phyloP scores from a whole-genome alignment of 768 basidiomycete genomes.

The Lentinula sp. region DNA sequence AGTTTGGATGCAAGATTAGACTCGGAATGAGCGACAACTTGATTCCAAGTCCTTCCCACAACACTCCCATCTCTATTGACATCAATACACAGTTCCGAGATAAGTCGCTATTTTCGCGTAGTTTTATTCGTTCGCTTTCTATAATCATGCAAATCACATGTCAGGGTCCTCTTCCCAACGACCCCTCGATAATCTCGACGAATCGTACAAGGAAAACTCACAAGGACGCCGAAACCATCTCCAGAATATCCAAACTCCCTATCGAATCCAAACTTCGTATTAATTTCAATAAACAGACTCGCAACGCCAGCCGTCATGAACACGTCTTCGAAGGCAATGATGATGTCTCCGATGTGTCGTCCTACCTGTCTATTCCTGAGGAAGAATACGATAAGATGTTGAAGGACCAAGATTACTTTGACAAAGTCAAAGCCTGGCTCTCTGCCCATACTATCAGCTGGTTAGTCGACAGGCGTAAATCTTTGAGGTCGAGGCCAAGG shows the following conservation, averaged over 20 bases:
- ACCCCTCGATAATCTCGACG: background rate
- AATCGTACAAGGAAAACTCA: background rate
- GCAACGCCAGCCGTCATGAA: background rate
- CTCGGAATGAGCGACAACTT: too few species aligned
- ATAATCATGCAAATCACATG: background rate
- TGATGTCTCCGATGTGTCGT: too few species aligned
- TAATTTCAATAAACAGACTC: background rate
- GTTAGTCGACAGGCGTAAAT: background rate
- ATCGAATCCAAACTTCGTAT: background rate
- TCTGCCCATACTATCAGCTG: background rate
- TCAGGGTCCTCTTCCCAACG: background rate
- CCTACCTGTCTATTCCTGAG: too few species aligned
- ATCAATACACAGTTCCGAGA: too few species aligned
- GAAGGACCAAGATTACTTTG: background rate
- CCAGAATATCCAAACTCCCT: background rate
- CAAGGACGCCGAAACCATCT: background rate
- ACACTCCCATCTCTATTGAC: too few species aligned
- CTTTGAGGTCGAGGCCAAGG: background rate
- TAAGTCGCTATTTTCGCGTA: too few species aligned
- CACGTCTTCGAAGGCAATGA: too few species aligned
- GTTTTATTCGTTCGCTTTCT: too few species aligned
- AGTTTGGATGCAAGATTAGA: too few species aligned
- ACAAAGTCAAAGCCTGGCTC: background rate
- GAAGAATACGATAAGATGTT: background rate
- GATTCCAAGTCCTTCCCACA: too few species aligned